These are phyloP conservation scores for Ulota crispa DNA, from an alignment of 225 moss, liverwort and hornwort species.

Conservation along the genomic window DNA sequence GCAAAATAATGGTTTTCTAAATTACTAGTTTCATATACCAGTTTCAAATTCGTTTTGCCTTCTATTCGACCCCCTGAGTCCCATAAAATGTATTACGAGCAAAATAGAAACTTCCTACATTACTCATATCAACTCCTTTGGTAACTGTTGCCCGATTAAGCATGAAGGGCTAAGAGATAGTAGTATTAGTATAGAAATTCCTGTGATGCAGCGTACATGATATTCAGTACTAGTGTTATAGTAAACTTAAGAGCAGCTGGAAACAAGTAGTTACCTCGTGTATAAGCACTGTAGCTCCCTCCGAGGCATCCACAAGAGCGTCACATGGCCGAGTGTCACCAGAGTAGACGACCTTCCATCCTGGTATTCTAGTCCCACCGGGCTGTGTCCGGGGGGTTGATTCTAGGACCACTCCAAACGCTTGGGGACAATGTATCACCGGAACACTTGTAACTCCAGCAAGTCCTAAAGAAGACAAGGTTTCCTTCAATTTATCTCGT, in stretches of 20 bases:
- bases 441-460: constrained; percentile 75
- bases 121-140: not conserved
- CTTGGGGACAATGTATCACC: constrained; percentile 92
- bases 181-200: not conserved
- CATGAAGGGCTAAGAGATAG: not conserved
- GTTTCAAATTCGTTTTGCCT: not conserved
- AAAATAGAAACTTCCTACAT: not conserved
- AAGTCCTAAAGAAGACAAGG: constrained; percentile 65
- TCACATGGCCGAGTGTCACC: constrained; percentile 94
- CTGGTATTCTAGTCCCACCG: constrained; percentile 43
- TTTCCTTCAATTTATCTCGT: constrained; percentile 59
- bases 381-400: constrained; percentile 38
- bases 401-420: constrained; percentile 85
- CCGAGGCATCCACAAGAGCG: constrained; percentile 87
- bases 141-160: not conserved
- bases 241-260: not conserved
- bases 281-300: constrained; percentile 89
- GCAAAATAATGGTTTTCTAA: not conserved
- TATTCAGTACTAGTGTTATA: not conserved
- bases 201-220: not conserved
- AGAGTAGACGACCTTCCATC: constrained; percentile 98
- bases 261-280: constrained; percentile 68
- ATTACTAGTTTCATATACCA: not conserved
- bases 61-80: not conserved
- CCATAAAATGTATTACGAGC: not conserved